phyloP scores from a whole-genome alignment of 768 basidiomycete genomes.

The Clitopilus hobsonii region DNA sequence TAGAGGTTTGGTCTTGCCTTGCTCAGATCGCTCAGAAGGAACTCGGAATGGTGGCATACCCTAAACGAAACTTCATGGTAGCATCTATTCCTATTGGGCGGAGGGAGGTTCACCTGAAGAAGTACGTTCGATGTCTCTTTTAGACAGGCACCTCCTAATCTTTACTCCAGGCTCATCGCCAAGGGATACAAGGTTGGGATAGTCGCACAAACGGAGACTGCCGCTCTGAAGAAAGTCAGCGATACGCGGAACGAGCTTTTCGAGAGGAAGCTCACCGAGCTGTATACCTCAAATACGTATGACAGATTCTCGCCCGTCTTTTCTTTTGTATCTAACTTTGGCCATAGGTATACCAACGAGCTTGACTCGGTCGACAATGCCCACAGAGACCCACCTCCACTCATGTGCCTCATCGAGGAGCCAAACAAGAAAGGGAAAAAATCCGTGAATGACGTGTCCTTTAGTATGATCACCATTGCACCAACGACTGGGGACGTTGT shows the following conservation, averaged over 20 bases:
- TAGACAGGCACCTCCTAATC: neutral
- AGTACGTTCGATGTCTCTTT: conserved; percentile 34
- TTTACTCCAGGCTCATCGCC: conserved; percentile 52
- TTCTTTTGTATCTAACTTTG: conserved; percentile 1
- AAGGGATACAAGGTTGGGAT: conserved; percentile 82
- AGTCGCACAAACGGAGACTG: conserved; percentile 80
- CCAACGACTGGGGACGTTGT: conserved; percentile 90
- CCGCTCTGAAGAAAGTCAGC: conserved; percentile 80
- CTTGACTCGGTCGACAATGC: conserved; percentile 63
- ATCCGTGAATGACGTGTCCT: conserved; percentile 30
- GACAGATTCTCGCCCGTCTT: conserved; percentile 1
- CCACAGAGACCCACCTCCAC: conserved; percentile 55
- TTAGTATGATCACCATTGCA: conserved; percentile 76
- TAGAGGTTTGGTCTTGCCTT: neutral
- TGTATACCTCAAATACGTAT: conserved; percentile 87
- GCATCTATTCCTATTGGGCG: conserved; percentile 73
- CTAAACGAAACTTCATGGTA: conserved; percentile 65
- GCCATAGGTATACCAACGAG: conserved; percentile 73
- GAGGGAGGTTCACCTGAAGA: conserved; percentile 69
- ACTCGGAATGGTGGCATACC: conserved; percentile 73
- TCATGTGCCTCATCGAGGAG: conserved; percentile 77
- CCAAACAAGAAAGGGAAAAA: conserved; percentile 10
- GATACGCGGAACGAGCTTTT: conserved; percentile 74
- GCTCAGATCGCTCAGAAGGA: conserved; percentile 66
- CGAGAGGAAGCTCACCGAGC: conserved; percentile 64